Conservation (phyloP, 176 grass and related monocot species). For the Cocos nucifera region DNA sequence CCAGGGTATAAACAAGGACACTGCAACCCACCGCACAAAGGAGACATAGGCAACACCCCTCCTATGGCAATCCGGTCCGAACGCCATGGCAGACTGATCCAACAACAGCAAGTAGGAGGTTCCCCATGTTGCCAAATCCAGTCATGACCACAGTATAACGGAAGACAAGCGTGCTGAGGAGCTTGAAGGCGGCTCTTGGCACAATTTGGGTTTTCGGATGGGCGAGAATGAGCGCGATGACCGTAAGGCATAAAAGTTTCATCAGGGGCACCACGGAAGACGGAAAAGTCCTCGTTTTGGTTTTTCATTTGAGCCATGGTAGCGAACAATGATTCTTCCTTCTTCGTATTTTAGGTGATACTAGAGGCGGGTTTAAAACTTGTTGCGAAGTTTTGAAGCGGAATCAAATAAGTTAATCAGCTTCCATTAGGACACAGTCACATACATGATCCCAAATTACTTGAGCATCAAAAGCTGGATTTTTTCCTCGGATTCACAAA, state of each 20-base stretch:
- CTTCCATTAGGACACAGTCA: too few species aligned
- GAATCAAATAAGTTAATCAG: too few species aligned
- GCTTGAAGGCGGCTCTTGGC: slow-evolving; percentile 87
- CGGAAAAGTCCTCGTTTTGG: slow-evolving; percentile 41
- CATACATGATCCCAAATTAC: too few species aligned
- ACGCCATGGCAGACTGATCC: slow-evolving; percentile 77
- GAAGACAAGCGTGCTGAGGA: slow-evolving; percentile 91
- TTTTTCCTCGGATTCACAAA: too few species aligned
- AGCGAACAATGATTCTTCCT: background rate
- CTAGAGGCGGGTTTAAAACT: too few species aligned
- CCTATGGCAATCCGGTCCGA: slow-evolving; percentile 50
- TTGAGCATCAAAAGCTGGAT: too few species aligned
- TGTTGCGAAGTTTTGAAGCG: too few species aligned
- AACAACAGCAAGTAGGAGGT: slow-evolving; percentile 82
- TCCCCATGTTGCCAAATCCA: slow-evolving; percentile 90
- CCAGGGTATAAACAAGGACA: slow-evolving; percentile 91
- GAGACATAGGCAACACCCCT: slow-evolving; percentile 82
- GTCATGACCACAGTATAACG: slow-evolving; percentile 86
- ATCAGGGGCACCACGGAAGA: slow-evolving; percentile 70
- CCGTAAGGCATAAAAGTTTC: slow-evolving; percentile 74
- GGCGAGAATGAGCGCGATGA: slow-evolving; percentile 61
- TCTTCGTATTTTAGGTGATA: background rate
- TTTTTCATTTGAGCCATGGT: background rate
- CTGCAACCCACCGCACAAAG: slow-evolving; percentile 79
- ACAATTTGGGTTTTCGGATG: slow-evolving; percentile 53